Percentiles rank a stretch among this genome's conserved stretches.
phyloP scores from a whole-genome alignment of 2,329 filamentous ascomycete species.

The Colletotrichum sansevieriae region DNA sequence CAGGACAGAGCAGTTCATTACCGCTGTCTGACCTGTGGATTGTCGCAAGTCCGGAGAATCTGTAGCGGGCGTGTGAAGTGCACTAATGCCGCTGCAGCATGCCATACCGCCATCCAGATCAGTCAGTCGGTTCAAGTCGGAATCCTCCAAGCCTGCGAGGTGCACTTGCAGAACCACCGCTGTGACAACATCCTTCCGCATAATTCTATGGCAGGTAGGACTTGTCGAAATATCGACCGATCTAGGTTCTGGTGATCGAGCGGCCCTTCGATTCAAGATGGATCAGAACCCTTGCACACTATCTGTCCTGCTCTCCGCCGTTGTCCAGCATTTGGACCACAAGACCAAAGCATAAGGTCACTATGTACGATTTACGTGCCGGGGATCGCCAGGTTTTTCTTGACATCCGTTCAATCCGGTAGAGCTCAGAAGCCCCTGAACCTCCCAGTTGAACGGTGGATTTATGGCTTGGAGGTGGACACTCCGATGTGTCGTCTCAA shows the following conservation, averaged over 20 bases:
- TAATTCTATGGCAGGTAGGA: neutral
- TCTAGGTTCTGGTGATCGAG: neutral
- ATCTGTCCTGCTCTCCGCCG: constrained; percentile 33
- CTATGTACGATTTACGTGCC: constrained; percentile 42
- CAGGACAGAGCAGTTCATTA: neutral
- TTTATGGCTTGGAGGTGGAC: neutral
- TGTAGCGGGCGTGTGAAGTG: constrained; percentile 14
- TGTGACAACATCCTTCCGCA: neutral
- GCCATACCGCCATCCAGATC: constrained; percentile 18
- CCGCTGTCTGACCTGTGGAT: constrained; percentile 4
- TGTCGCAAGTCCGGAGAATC: constrained; percentile 1
- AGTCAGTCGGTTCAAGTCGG: constrained; percentile 13
- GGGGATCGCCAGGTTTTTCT: neutral
- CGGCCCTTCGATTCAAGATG: neutral
- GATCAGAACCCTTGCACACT: constrained; percentile 29
- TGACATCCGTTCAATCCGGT: neutral
- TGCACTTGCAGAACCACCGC: constrained; percentile 39
- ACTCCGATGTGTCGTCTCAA: neutral
- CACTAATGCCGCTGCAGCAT: constrained; percentile 11
- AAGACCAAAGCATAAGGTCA: constrained; percentile 32
- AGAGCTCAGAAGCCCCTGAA: neutral
- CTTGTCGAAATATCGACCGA: constrained; percentile 18
- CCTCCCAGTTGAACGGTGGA: neutral
- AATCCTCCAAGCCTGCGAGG: constrained; percentile 16
- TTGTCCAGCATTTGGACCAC: constrained; percentile 18